Conservation (phyloP, 805 yeast genomes). For the Barnettozyma pratensis region DNA sequence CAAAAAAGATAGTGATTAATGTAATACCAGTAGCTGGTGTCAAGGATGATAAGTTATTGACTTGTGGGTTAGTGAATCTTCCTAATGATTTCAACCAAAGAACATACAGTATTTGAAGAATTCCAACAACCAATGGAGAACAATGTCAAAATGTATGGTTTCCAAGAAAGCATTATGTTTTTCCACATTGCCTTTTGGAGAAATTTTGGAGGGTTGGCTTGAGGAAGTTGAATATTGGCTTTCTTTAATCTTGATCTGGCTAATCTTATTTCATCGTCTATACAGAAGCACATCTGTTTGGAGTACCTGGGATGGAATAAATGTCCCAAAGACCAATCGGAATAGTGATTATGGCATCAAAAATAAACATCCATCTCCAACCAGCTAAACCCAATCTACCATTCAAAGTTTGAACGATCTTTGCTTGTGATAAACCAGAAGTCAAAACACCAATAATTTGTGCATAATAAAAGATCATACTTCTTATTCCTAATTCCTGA, state of each 20-base stretch:
- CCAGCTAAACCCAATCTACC: too few species aligned
- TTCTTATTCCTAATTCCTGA: slow-evolving; percentile 22
- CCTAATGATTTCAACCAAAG: slow-evolving; percentile 47
- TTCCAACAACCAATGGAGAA: slow-evolving; percentile 58
- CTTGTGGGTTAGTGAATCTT: slow-evolving; percentile 32
- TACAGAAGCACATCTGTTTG: too few species aligned
- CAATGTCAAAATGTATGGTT: slow-evolving; percentile 45
- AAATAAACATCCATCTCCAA: too few species aligned
- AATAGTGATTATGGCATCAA: slow-evolving; percentile 56
- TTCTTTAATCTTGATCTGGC: slow-evolving; percentile 40
- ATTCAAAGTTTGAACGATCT: too few species aligned
- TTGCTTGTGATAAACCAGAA: slow-evolving; percentile 52
- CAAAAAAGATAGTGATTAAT: slow-evolving; percentile 9
- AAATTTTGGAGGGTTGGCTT: too few species aligned
- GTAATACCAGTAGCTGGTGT: slow-evolving; percentile 49
- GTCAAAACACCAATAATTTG: slow-evolving; percentile 58
- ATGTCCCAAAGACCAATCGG: too few species aligned
- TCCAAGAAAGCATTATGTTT: slow-evolving; percentile 50
- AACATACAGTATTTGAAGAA: slow-evolving; percentile 36
- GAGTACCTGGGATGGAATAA: too few species aligned
- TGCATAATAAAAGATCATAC: too few species aligned
- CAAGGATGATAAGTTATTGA: slow-evolving; percentile 43
- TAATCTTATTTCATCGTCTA: slow-evolving; percentile 51
- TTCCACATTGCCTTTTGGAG: slow-evolving; percentile 47
- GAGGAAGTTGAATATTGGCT: too few species aligned